These are phyloP conservation scores for Nemania serpens DNA, from an alignment of 2,329 filamentous ascomycete species.

Conservation along the genomic window DNA sequence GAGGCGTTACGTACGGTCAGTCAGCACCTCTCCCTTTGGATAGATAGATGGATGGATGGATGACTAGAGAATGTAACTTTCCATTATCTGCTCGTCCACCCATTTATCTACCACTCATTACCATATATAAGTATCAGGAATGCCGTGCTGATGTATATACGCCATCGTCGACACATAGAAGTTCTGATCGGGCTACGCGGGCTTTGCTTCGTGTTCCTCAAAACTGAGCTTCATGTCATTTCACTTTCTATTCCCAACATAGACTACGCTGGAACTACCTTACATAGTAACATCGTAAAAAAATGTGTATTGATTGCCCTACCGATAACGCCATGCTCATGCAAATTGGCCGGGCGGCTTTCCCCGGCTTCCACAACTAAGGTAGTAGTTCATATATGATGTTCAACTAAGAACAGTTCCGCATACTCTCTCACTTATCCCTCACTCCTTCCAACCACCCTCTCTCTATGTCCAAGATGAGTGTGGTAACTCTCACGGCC, in stretches of 20 bases:
- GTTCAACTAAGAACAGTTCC: constrained; percentile 8
- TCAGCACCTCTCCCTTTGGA: too few species aligned
- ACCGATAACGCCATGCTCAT: constrained; percentile 33
- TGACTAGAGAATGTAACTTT: too few species aligned
- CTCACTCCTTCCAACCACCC: not conserved
- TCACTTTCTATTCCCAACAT: not conserved
- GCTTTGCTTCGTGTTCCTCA: not conserved
- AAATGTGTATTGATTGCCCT: constrained; percentile 21
- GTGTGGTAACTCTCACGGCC: not conserved
- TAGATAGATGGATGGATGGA: too few species aligned
- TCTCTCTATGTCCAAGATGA: constrained; percentile 22
- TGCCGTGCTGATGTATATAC: too few species aligned
- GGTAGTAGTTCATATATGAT: constrained; percentile 16
- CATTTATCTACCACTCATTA: too few species aligned
- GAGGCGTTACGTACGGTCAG: too few species aligned
- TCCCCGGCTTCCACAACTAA: constrained; percentile 10
- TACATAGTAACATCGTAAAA: constrained; percentile 9
- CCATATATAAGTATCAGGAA: too few species aligned
- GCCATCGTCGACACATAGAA: too few species aligned
- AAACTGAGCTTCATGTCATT: not conserved
- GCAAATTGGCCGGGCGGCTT: constrained; percentile 25
- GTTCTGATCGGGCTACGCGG: too few species aligned
- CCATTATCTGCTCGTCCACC: too few species aligned
- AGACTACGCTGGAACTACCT: not conserved
- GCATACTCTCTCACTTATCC: not conserved